phyloP scores from a whole-genome alignment of 495 filamentous ascomycete species.

The Lasiosphaeris hirsuta region DNA sequence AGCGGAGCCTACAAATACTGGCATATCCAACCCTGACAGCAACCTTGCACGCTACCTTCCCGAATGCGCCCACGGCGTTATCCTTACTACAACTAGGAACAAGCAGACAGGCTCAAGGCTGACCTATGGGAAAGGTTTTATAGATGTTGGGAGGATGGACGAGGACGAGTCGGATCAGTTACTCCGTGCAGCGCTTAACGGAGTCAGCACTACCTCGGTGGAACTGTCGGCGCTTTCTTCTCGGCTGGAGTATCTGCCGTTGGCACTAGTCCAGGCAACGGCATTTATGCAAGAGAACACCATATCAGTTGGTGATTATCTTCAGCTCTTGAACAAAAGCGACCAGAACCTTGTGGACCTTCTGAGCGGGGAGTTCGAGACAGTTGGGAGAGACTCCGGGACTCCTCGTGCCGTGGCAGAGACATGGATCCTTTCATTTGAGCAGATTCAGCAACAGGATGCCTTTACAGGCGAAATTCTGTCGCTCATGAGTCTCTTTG shows the following conservation, averaged over 20 bases:
- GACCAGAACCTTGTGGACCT: slow-evolving; percentile 20
- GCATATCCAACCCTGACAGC: not conserved
- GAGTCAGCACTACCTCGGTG: not conserved
- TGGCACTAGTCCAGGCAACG: slow-evolving; percentile 51
- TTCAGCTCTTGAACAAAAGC: slow-evolving; percentile 28
- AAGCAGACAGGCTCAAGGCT: slow-evolving; percentile 26
- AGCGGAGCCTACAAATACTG: not conserved
- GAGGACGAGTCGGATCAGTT: slow-evolving; percentile 24
- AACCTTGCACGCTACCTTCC: slow-evolving; percentile 34
- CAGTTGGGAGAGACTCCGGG: slow-evolving; percentile 26
- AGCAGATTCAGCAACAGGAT: slow-evolving; percentile 36
- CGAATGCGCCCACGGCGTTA: slow-evolving; percentile 30
- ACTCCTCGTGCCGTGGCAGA: slow-evolving; percentile 31
- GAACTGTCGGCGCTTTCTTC: slow-evolving; percentile 30
- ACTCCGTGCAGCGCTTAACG: slow-evolving; percentile 10
- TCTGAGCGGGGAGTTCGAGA: slow-evolving; percentile 23
- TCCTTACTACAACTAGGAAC: slow-evolving; percentile 43
- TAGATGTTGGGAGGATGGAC: slow-evolving; percentile 34
- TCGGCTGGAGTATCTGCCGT: slow-evolving; percentile 39
- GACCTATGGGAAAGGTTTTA: slow-evolving; percentile 10
- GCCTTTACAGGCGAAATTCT: slow-evolving; percentile 41
- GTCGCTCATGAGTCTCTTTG: slow-evolving; percentile 43
- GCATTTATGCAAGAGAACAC: slow-evolving; percentile 45
- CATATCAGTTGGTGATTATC: slow-evolving; percentile 30
- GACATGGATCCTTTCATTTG: slow-evolving; percentile 41